A percentile compares a stretch with the other conserved stretches of the same genome.
These are phyloP conservation scores for Sarcodon aspratus DNA, from an alignment of 768 basidiomycete genomes.

Conservation along the genomic window DNA sequence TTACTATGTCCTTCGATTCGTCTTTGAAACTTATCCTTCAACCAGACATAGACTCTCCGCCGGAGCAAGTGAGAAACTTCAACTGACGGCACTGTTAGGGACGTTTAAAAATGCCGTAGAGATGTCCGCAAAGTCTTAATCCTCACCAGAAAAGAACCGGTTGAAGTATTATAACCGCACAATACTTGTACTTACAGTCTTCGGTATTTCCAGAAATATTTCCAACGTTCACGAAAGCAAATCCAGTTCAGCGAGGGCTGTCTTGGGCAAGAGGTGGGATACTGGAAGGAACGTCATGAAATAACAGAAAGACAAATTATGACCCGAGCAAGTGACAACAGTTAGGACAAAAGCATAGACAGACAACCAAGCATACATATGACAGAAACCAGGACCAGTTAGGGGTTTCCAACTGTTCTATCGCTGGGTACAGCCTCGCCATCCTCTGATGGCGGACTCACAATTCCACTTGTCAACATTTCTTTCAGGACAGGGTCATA, in stretches of 20 bases:
- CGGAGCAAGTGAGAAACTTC: slow-evolving; percentile 90
- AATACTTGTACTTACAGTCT: not conserved
- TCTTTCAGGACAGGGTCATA: slow-evolving; percentile 33
- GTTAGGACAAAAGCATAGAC: too few species aligned
- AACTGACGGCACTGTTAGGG: slow-evolving; percentile 81
- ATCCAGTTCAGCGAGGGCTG: too few species aligned
- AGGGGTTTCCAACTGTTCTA: too few species aligned
- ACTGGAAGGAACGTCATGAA: too few species aligned
- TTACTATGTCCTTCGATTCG: not conserved
- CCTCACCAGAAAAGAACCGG: not conserved
- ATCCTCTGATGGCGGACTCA: slow-evolving; percentile 34
- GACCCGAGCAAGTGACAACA: too few species aligned
- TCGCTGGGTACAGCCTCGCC: slow-evolving; percentile 11
- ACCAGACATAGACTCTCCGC: slow-evolving; percentile 81
- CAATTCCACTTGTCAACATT: slow-evolving; percentile 50
- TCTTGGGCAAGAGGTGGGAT: too few species aligned
- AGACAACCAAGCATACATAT: too few species aligned
- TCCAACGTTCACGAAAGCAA: not conserved
- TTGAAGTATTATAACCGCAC: not conserved
- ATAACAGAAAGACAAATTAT: too few species aligned
- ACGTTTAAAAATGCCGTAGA: slow-evolving; percentile 93
- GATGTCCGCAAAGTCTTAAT: slow-evolving; percentile 35
- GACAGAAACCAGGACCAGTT: too few species aligned
- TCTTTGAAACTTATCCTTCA: not conserved
- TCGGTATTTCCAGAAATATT: not conserved